A percentile compares a stretch with the other conserved stretches of the same genome.
Evolutionary conservation across 345 rosid species (phyloP).

Genomic region (Anastatica hierochuntica): DNA sequence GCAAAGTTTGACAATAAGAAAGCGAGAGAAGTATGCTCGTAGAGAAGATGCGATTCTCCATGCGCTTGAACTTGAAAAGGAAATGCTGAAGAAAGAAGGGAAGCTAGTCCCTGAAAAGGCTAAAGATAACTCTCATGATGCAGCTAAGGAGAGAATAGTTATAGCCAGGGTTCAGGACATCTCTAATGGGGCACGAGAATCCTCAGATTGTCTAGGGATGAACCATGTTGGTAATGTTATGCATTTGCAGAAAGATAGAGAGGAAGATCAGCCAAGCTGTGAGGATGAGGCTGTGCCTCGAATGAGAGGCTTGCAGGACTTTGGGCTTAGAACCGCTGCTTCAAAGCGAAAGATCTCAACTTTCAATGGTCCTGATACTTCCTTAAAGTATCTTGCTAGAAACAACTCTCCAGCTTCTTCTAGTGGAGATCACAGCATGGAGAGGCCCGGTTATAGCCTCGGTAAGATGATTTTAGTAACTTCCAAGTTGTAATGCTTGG

Average conservation of each 20-base stretch:
- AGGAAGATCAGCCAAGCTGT: constrained; percentile 30
- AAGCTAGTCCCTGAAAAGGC: constrained; percentile 28
- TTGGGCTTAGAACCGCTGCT: constrained; percentile 53
- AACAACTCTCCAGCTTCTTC: constrained; percentile 37
- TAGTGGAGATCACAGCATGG: constrained; percentile 38
- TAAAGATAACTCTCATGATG: constrained; percentile 31
- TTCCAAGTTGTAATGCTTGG: background rate
- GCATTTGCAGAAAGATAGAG: constrained; percentile 26
- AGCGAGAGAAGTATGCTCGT: constrained; percentile 98
- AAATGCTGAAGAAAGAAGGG: constrained; percentile 45
- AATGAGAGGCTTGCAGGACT: constrained; percentile 86
- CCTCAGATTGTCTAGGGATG: constrained; percentile 12
- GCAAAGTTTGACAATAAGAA: constrained; percentile 65
- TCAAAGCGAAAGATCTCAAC: constrained; percentile 46
- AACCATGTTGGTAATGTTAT: constrained; percentile 13
- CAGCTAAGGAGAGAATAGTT: constrained; percentile 32
- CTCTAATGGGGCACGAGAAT: constrained; percentile 29
- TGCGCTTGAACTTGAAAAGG: constrained; percentile 95
- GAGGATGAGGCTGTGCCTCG: constrained; percentile 56
- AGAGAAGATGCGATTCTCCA: constrained; percentile 98
- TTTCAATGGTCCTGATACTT: constrained; percentile 39
- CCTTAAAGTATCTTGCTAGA: constrained; percentile 32
- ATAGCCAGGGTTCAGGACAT: constrained; percentile 33
- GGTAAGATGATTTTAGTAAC: constrained; percentile 40
- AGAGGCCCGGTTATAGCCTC: constrained; percentile 32